Conservation (phyloP, 352 stramenopile genomes). For the Phytophthora parvispora region DNA sequence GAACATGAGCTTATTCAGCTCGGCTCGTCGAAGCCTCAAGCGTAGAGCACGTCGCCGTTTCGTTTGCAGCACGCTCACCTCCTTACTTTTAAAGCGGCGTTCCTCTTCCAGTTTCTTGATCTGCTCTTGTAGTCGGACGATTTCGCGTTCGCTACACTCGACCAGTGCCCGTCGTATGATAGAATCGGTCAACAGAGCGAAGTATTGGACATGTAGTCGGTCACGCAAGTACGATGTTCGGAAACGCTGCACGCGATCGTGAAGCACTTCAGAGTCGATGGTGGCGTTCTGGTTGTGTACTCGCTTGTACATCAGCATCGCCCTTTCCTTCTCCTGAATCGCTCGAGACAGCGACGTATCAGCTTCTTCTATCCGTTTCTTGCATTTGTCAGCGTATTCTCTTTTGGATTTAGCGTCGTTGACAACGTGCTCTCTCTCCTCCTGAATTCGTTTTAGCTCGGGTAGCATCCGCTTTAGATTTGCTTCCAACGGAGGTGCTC, state of each 20-base stretch:
- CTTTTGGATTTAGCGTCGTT: conserved; percentile 61
- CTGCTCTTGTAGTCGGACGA: conserved; percentile 40
- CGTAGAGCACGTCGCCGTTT: conserved; percentile 54
- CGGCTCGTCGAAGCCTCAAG: conserved; percentile 54
- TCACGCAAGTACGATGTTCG: conserved; percentile 66
- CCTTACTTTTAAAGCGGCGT: conserved; percentile 54
- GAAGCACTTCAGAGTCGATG: conserved; percentile 79
- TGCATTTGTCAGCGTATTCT: conserved; percentile 54
- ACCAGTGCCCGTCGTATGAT: conserved; percentile 63
- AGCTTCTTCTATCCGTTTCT: conserved; percentile 41
- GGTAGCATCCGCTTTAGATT: conserved; percentile 52
- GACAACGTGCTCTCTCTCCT: conserved; percentile 66
- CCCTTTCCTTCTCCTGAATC: conserved; percentile 51
- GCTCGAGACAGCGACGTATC: conserved; percentile 41
- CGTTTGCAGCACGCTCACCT: conserved; percentile 59
- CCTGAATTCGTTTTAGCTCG: conserved; percentile 53
- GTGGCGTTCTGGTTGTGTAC: conserved; percentile 61
- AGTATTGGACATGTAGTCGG: conserved; percentile 64
- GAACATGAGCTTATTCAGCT: conserved; percentile 71
- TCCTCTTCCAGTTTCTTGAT: conserved; percentile 51
- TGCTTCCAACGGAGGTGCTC: conserved; percentile 19
- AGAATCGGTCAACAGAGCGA: conserved; percentile 66
- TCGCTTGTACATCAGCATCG: conserved; percentile 43
- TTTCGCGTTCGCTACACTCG: conserved; percentile 55
- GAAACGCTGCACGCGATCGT: conserved; percentile 74